phyloP scores from a whole-genome alignment of 345 rosid species.

The Melastoma malabathricum region DNA sequence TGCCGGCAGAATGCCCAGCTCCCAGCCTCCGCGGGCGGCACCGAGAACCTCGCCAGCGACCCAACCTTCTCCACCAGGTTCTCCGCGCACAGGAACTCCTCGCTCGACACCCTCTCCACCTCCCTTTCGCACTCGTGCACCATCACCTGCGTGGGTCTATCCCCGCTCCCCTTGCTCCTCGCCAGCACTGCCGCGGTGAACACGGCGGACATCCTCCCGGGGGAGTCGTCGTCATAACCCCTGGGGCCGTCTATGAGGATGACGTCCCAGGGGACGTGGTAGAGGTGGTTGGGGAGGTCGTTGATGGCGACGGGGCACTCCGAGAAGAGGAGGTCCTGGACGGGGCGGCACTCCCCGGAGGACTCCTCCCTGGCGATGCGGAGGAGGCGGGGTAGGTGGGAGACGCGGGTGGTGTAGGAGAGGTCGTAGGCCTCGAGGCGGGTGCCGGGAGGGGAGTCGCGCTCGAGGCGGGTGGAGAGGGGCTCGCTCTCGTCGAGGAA shows the following conservation, averaged over 20 bases:
- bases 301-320: constrained; percentile 73
- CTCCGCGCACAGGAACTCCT: constrained; percentile 64
- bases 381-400: constrained; percentile 31
- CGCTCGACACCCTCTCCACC: constrained; percentile 55
- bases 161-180: constrained; percentile 27
- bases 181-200: constrained; percentile 75
- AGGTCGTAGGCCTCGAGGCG: constrained; percentile 74
- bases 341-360: constrained; percentile 52
- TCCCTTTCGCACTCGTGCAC: constrained; percentile 64
- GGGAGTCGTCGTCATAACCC: constrained; percentile 42
- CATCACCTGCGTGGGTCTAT: constrained; percentile 46
- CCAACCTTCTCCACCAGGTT: constrained; percentile 45
- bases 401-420: constrained; percentile 59
- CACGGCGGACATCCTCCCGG: constrained; percentile 82
- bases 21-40: constrained; percentile 15
- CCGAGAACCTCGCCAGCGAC: constrained; percentile 40
- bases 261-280: constrained; percentile 70
- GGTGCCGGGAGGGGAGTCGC: constrained; percentile 16
- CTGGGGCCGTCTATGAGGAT: constrained; percentile 73
- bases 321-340: constrained; percentile 79
- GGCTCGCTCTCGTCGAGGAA: constrained; percentile 72
- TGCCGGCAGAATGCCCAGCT: constrained; percentile 38
- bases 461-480: constrained; percentile 47
- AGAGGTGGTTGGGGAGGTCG: constrained; percentile 72
- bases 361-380: constrained; percentile 20